Conservation (phyloP, 176 grass and related monocot genomes). For the Triticum monococcum region DNA sequence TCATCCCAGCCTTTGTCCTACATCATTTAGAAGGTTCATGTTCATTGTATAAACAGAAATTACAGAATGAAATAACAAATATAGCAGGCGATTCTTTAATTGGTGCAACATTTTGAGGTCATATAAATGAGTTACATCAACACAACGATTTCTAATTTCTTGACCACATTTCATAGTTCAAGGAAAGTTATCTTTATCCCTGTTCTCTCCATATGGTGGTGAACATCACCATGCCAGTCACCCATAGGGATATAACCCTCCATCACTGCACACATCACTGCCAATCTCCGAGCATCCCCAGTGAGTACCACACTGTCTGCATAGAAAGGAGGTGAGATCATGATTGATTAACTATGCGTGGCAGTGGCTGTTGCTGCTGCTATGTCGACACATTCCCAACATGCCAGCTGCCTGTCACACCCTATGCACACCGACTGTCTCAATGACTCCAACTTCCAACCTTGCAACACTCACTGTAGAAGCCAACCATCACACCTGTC, state of each 20-base stretch:
- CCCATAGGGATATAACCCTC: background rate
- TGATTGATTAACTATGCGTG: background rate
- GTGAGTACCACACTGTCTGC: no score
- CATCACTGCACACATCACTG: background rate
- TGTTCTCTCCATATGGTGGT: background rate
- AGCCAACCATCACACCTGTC: background rate
- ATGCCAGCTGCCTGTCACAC: background rate
- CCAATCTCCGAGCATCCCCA: background rate
- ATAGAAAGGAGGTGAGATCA: no score
- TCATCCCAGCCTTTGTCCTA: conserved; percentile 94
- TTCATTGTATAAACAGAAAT: background rate
- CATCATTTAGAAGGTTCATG: background rate
- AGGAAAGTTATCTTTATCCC: background rate
- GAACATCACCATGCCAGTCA: background rate
- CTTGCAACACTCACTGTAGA: background rate
- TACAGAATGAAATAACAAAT: conserved; percentile 1
- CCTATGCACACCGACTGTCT: background rate
- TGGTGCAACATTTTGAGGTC: background rate
- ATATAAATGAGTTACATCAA: background rate
- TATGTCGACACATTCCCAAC: background rate
- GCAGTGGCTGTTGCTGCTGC: background rate
- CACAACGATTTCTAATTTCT: background rate
- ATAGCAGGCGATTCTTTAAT: background rate
- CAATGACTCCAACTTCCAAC: background rate
- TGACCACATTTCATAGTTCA: background rate